Evolutionary conservation across 1,284 basidiomycete genomes (phyloP), one percentile per base, ranked within the genome.

Genomic region (Sporisorium graminicola): DNA sequence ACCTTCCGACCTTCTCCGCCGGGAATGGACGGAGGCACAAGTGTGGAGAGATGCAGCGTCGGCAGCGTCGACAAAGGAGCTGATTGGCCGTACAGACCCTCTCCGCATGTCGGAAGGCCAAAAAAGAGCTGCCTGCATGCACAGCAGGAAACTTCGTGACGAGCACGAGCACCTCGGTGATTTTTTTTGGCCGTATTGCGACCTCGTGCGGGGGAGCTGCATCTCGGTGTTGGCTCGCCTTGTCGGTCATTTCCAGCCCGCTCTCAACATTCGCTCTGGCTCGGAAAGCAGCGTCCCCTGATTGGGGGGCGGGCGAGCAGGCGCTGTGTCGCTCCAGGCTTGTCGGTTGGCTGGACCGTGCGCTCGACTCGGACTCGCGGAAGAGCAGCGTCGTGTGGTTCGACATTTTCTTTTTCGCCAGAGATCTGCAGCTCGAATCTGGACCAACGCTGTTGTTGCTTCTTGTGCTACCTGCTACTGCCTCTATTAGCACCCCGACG

Each of bases 1-100:
- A 9, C 46, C 18, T 47, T 54, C 68, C 68, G 62, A 46, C 51
- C 62, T 29, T 37, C 47, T 65, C 68, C 68, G 62, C 49, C 68
- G 54, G 62, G 35, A 10, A 50, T 6, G 47, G n/a, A 33, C 62
- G 58, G 68, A 43, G 35, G 52, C 47, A 35, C 18, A 10, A 14
- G 31, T 57, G 62, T 42, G 57, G 37, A 61, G 46, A 58, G 24
- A 29, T 50, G 56, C 56, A 40, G 46, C 56, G 4, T 16, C 14
- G 20, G 56, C 56, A 49, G 46, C 56, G 2, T 16, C 16, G 31
- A 35, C 16, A 12, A 52, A 35, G 49, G 24, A 22, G 58, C 27
- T 61, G 50, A 70, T 70, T 65, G 58, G 53, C 51, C 46, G 47
- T 49, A 42, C 53, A 35, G 47, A 43, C 14, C 14, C 26, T 20